Percentiles rank a stretch among this genome's conserved stretches.
phyloP scores from a whole-genome alignment of 1,139 yeast species.

The Saccharomyces hybrid region DNA sequence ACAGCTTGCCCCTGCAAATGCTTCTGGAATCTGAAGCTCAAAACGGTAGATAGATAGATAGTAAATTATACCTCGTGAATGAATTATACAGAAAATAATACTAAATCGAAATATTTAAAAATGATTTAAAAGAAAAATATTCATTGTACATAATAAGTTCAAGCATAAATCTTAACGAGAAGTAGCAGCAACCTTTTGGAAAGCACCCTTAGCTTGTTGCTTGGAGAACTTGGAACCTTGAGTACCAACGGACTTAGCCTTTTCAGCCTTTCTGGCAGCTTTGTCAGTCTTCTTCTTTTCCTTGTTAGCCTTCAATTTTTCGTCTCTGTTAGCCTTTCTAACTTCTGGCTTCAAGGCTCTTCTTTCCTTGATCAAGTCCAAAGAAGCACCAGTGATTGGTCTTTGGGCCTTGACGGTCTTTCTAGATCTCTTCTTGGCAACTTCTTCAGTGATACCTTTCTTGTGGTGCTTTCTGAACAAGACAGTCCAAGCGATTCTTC shows the following conservation, averaged over 20 bases:
- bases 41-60: conserved; percentile 2
- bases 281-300: conserved; percentile 92
- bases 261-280: conserved; percentile 91
- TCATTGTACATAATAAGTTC: background rate
- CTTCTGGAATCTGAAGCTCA: background rate
- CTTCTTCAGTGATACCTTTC: conserved; percentile 99
- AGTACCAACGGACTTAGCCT: conserved; percentile 78
- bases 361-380: conserved; percentile 97
- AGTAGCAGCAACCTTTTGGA: conserved; percentile 94
- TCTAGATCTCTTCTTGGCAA: conserved; percentile 93
- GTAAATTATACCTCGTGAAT: conserved; percentile 3
- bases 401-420: conserved; percentile 97
- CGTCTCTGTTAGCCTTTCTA: conserved; percentile 96
- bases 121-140: conserved; percentile 6
- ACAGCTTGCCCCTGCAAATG: background rate
- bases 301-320: conserved; percentile 84
- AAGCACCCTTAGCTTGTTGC: conserved; percentile 88
- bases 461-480: conserved; percentile 99
- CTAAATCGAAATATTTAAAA: conserved; percentile 9
- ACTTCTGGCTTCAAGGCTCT: conserved; percentile 93
- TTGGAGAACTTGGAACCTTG: conserved; percentile 63
- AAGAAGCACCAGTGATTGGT: conserved; percentile 98
- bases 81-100: conserved; percentile 12
- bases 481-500: conserved; percentile 99
- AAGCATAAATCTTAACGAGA: conserved; percentile 59